phyloP scores from a whole-genome alignment of 2,329 filamentous ascomycete genomes.

The Huntiella savannae region DNA sequence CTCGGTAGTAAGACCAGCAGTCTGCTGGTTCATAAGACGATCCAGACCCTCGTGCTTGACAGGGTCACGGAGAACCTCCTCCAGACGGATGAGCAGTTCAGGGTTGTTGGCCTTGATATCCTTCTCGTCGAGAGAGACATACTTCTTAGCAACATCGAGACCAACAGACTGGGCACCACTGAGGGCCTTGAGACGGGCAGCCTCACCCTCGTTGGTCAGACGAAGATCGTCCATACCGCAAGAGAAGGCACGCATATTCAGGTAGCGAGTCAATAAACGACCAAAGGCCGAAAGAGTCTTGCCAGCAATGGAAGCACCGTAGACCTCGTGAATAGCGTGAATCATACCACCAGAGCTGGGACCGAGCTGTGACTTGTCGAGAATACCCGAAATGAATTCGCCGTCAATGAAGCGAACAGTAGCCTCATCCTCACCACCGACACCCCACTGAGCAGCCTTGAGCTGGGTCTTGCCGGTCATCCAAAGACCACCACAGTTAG shows the following conservation, averaged over 20 bases:
- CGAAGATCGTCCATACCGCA: constrained; percentile 94
- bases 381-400: constrained; percentile 72
- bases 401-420: constrained; percentile 68
- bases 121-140: constrained; percentile 60
- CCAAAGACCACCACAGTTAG: constrained; percentile 55
- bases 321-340: constrained; percentile 82
- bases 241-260: constrained; percentile 88
- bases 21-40: constrained; percentile 58
- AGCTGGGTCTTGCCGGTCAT: constrained; percentile 66
- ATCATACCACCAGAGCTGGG: constrained; percentile 72
- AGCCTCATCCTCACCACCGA: constrained; percentile 51
- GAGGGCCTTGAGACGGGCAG: constrained; percentile 47
- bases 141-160: constrained; percentile 62
- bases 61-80: constrained; percentile 81
- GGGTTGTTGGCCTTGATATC: constrained; percentile 32
- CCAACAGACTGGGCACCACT: constrained; percentile 50
- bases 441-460: constrained; percentile 60
- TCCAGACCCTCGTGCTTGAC: constrained; percentile 83
- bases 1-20: constrained; percentile 50
- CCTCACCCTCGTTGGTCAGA: constrained; percentile 64
- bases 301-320: constrained; percentile 72
- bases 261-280: constrained; percentile 67
- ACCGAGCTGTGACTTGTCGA: constrained; percentile 91
- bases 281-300: constrained; percentile 79
- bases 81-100: constrained; percentile 43